Evolutionary conservation across 2,329 filamentous ascomycete genomes (phyloP), one percentile per base, ranked within the genome.

Genomic region (Colletotrichum somersetense): DNA sequence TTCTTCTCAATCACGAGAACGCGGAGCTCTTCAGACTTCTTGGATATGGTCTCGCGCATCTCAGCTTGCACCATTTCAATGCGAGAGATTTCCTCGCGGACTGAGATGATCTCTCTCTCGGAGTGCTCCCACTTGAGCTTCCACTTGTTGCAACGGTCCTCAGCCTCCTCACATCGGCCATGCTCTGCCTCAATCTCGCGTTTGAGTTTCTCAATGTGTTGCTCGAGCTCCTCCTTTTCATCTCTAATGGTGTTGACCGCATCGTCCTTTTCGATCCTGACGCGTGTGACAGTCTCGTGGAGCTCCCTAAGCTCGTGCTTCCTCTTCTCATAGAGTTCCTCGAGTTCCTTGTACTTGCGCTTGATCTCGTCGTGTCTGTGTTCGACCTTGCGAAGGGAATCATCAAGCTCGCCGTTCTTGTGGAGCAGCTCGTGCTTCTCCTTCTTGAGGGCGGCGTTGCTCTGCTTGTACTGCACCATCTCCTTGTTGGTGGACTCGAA

Each of bases 41-140:
- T 53, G 7, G 64, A 30, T 38, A 71, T 58, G 26, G 52, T 68
- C 10, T 71, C 58, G 26, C 65, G 64, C 6, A 71, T 44, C 58
- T 71, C 64, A 3, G 64, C 50, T 12, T 52, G 57, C 1, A 16
- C 16, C 0, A 63, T 52, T 52, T 67, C 65, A n/a, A 68, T 52
- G 26, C 58, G 68, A 8, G 65, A 50, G n/a, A 71, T 30, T 40
- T 71, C 68, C 14, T 71, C 68, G 56, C 68, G 68, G 11, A 57
- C 48, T 10, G 68, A 62, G 5, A 38, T 30, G 12, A 63, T 48
- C 58, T 71, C 57, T 18, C 68, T 57, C 57, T 71, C 64, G 4
- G 52, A 62, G n/a, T 71, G 64, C 57, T 71, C 64, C 64, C 57
- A 62, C 65, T 68, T 68, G 42, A 67, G 68, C 64, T 68, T 71